Evolutionary conservation across 2,329 filamentous ascomycete genomes (phyloP), one percentile per base, ranked within the genome.

Genomic region (Boeremia lycopersici): DNA sequence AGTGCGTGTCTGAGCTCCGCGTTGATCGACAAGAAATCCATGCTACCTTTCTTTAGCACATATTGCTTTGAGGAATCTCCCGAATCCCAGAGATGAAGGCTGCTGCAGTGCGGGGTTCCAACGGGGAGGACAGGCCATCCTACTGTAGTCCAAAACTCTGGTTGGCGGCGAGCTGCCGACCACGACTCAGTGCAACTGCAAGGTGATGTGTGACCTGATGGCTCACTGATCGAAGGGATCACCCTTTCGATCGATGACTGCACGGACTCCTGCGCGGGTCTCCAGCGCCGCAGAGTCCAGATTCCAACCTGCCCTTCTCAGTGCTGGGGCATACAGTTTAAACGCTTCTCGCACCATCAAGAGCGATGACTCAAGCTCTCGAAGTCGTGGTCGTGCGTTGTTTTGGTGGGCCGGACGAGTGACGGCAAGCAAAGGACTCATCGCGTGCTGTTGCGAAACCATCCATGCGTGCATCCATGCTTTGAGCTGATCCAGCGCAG

Each of bases 1-100:
- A 36, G 80, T 85, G 68, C 87, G 83, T 84, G 68, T 87, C 85
- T 86, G 89, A 26, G 84, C 85, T 64, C 81, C 81, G 8, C 89
- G 71, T 57, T 87, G 82, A 28, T 80, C 76, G 26, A 64, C 67
- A 13, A 82, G 69, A 4, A 75, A 39, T 19, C 28, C 28, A 23
- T 33, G n/a, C 26, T n/a, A 79, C 81, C 2, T 75, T 78, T 48
- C 83, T 79, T 71, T 90, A 11, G 87, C 81, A 59, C 19, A 92
- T 39, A 80, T 79, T 40, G 76, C 80, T 54, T 78, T 76, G 10
- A 45, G 35, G 56, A 64, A 70, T 39, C 69, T 48, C 28, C 33
- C 41, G 41, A 31, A 47, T 82, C 80, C 77, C 83, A 87, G 59
- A 92, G 78, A 91, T 77, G 68, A 90, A 90, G 23, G 76, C 69